Base-by-base conservation (phyloP, 2,329 filamentous ascomycete species). In the Pseudocercospora macadamiae region DNA sequence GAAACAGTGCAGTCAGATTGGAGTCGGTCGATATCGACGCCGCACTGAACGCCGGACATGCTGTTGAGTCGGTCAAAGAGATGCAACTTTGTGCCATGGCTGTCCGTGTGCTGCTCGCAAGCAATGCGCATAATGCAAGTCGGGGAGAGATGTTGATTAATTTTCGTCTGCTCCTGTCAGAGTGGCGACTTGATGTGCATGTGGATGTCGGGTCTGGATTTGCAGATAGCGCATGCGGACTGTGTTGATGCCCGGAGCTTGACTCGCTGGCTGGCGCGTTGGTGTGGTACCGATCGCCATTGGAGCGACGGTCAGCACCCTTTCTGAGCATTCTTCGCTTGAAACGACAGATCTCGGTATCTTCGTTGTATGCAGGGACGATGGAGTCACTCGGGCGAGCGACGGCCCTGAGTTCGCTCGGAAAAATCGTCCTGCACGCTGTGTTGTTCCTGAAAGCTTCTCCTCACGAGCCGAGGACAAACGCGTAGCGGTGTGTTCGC, bases 41-140 rank as follows among this genome's bases (percentile, higher is more conserved):
- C 37, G 82, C 80, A 72, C 83, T 81, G 73, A 92, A 96, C 2
- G 90, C 89, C 47, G 87, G 81, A 75, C 91, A 96, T 55, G 82
- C 76, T 4, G 80, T 87, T 28, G 91, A 93, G 61, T 83, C 86
- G 57, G 83, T 76, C 32, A 96, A 81, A 25, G 90, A 87, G 67
- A 95, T 83, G 73, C 91, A 81, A 72, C 76, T 71, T 67, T 81
- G 78, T n/a, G 73, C 73, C 64, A 69, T 66, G 25, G 69, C 61
- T n/a, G 62, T 55, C 2, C 63, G 66, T 12, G 66, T 42, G 48
- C 60, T 64, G 59, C 54, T 58, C 18, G 65, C 68, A 36, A 72
- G 62, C 56, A 72, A 60, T 60, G 63, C 62, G 55, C 62, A 64
- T 52, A 64, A 12, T 26, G 62, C 60, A 37, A 54, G 48, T 8